Conservation (phyloP, 2,329 filamentous ascomycete genomes). For the Dryadomyces sulphureus region DNA sequence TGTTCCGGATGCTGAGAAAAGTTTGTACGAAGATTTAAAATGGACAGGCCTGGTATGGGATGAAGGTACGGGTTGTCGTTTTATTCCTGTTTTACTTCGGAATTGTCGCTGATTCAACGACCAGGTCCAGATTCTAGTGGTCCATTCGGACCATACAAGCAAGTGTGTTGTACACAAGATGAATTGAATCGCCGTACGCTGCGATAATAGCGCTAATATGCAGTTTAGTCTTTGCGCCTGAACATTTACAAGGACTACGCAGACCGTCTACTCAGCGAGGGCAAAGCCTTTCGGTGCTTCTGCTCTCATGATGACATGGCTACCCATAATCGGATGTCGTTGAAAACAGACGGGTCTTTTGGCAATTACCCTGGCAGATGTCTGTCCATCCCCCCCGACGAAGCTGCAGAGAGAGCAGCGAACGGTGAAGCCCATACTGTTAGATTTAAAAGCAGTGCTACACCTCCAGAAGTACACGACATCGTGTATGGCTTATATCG, state of each 20-base stretch:
- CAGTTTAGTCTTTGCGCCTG: constrained; percentile 58
- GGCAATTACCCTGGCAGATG: constrained; percentile 52
- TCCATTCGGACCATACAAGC: constrained; percentile 70
- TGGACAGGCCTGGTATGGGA: constrained; percentile 92
- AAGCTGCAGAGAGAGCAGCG: constrained; percentile 56
- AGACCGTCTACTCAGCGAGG: constrained; percentile 50
- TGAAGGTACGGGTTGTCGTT: constrained; percentile 54
- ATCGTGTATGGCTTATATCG: constrained; percentile 61
- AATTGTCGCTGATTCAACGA: constrained; percentile 6
- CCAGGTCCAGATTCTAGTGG: constrained; percentile 68
- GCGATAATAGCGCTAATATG: no score
- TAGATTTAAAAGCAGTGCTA: constrained; percentile 52
- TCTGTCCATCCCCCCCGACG: constrained; percentile 44
- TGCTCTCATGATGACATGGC: constrained; percentile 62
- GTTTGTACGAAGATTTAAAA: constrained; percentile 62
- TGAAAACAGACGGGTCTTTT: constrained; percentile 30
- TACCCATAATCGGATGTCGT: constrained; percentile 46
- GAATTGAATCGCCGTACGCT: no score
- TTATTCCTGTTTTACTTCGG: no score
- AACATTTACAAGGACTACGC: constrained; percentile 58
- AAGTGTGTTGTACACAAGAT: constrained; percentile 33
- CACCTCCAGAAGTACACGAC: constrained; percentile 55
- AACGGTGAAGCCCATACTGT: constrained; percentile 61
- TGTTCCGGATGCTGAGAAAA: constrained; percentile 62
- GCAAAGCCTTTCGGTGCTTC: constrained; percentile 85